Evolutionary conservation across 192 early-diverging fungal species (phyloP).

Genomic region (Coemansia sp.): DNA sequence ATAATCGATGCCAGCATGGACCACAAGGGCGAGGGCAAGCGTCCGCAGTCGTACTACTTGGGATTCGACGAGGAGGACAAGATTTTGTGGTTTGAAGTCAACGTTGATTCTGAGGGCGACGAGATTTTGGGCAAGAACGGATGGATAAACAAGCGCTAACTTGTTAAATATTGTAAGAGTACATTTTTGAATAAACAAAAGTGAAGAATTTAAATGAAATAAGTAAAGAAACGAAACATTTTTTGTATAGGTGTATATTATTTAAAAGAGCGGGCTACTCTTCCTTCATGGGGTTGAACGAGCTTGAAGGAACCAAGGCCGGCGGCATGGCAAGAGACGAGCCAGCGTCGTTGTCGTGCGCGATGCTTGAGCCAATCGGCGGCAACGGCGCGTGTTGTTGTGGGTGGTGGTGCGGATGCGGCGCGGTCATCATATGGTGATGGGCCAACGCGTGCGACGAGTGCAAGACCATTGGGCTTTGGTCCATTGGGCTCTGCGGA

Average conservation of each 20-base stretch:
- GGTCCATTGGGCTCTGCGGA: conserved; percentile 6
- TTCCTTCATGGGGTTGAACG: conserved; percentile 11
- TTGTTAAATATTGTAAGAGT: background rate
- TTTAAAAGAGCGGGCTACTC: background rate
- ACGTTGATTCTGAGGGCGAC: conserved; percentile 15
- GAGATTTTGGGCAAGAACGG: conserved; percentile 18
- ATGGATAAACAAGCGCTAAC: conserved; percentile 13
- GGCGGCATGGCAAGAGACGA: conserved; percentile 3
- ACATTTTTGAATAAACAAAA: background rate
- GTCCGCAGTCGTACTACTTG: conserved; percentile 26
- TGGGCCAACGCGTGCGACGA: conserved; percentile 2
- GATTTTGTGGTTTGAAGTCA: conserved; percentile 40
- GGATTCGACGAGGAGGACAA: conserved; percentile 20
- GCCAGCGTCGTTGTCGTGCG: background rate
- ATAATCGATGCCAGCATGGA: background rate
- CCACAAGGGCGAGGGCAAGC: background rate
- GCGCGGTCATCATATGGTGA: background rate
- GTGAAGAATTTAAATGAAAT: background rate
- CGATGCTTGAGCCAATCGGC: background rate
- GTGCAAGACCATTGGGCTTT: conserved; percentile 15
- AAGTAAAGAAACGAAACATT: background rate
- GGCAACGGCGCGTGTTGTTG: conserved; percentile 2
- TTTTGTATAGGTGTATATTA: conserved; percentile 3
- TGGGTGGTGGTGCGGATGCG: conserved; percentile 20
- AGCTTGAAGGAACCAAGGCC: conserved; percentile 5